Conservation (phyloP, 768 basidiomycete species). For the Rhodotorula babjevae region DNA sequence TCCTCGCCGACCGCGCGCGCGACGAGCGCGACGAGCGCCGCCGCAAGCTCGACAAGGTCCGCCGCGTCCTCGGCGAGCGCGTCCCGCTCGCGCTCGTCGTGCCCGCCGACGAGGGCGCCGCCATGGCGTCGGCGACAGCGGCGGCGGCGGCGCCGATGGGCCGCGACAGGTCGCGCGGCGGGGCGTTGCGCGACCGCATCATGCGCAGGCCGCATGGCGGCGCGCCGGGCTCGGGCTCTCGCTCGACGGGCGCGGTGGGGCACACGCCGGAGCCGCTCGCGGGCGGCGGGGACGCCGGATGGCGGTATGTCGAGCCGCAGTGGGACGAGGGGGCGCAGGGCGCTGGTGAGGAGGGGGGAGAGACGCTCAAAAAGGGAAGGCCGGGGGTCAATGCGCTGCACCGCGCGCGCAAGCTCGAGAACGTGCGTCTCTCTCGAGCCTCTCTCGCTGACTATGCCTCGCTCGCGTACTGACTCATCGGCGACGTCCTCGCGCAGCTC, state of each 20-base stretch:
- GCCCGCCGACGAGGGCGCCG: not conserved
- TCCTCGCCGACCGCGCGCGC: not conserved
- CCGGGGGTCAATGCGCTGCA: constrained; percentile 15
- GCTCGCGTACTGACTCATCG: not conserved
- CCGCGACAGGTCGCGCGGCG: not conserved
- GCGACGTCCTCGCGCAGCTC: not conserved
- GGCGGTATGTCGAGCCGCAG: not conserved
- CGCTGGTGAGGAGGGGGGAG: not conserved
- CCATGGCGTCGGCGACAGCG: not conserved
- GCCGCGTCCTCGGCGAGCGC: constrained; percentile 29
- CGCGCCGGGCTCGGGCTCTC: not conserved
- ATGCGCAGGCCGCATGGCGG: not conserved
- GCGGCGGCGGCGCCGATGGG: not conserved
- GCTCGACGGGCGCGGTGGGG: not conserved
- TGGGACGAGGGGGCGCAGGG: not conserved
- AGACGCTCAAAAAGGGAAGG: not conserved
- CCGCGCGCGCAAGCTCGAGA: constrained; percentile 38
- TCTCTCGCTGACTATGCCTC: not conserved
- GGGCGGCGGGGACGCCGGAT: not conserved
- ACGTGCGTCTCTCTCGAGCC: not conserved
- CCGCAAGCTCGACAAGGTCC: constrained; percentile 31
- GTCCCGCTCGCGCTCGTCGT: constrained; percentile 24
- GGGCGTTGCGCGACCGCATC: not conserved
- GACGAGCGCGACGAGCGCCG: constrained; percentile 28
- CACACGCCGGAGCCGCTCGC: not conserved